These are phyloP conservation scores for Lasiodiplodia gonubiensis DNA, from an alignment of 2,329 filamentous ascomycete species.

Conservation along the genomic window DNA sequence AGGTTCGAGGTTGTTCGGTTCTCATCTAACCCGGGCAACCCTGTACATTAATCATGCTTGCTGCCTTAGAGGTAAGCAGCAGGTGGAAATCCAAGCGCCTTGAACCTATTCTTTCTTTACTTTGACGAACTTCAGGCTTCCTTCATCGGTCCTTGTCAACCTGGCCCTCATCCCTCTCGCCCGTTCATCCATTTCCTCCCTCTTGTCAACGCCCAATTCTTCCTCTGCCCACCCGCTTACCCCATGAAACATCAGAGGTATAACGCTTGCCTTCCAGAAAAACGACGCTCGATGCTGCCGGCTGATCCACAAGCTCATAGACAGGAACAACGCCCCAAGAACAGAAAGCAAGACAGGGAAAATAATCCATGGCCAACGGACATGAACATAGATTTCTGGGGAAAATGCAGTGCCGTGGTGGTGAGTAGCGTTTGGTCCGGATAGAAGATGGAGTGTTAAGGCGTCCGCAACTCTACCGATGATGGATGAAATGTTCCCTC, in stretches of 20 bases:
- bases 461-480: neutral
- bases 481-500: neutral
- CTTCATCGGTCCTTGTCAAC: no score
- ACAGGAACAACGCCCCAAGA: neutral
- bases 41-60: no score
- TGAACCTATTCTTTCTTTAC: no score
- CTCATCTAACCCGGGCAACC: no score
- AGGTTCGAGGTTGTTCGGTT: no score
- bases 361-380: constrained; percentile 9
- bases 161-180: neutral
- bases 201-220: no score
- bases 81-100: no score
- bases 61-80: no score
- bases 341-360: neutral
- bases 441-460: neutral
- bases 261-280: constrained; percentile 6
- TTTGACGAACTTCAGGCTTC: no score
- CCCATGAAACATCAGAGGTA: constrained; percentile 1
- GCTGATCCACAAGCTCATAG: neutral
- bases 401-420: neutral
- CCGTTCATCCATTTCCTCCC: neutral
- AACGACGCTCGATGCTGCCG: neutral
- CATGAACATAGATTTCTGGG: neutral
- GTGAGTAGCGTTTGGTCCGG: neutral
- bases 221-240: neutral